Base-by-base conservation (phyloP, 2,329 filamentous ascomycete species). In the Dryadomyces quercivorus region DNA sequence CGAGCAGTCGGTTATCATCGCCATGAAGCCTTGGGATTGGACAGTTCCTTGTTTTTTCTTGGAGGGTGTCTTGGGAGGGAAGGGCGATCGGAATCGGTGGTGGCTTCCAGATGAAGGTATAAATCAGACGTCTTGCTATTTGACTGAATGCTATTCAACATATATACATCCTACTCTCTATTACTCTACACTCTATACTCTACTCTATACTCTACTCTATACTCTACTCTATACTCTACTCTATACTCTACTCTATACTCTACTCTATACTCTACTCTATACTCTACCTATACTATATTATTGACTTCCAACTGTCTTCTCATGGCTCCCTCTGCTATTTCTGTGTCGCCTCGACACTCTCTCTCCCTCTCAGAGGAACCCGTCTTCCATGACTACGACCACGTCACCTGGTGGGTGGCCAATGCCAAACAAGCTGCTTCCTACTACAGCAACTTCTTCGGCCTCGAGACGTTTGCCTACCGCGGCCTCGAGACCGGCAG, bases 391-490 rank as follows among this genome's bases (percentile, higher is more conserved):
- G 90, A 88, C 65, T 96, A 95, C 68, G 88, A 95, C 71, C 88
- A 95, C 70, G 81, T 95, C 55, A 91, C 89, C 61, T 96, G 91
- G 91, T 95, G 89, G 74, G 92, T 96, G 34, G 90, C 91, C 66
- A 97, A 97, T 67, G 91, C 92, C 63, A 96, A 96, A 72, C 91
- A 96, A 74, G 88, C 90, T 2, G 91, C 91, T 43, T 80, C 85
- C 15, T 96, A 88, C 73, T 96, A 95, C 72, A 84, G 85, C 61
- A 84, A 81, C 12, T 86, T 90, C 61, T 90, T 96, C 74, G 91
- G 89, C 55, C 95, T 96, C 74, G 75, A 80, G 63, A 81, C 80
- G 20, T 70, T 95, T 55, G 92, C 92, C 58, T 95, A 95, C 70
- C 80, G 80, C 44, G 92, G 91, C 5, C 82, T 96, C 5, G 91